Evolutionary conservation across 208 protist genomes (phyloP).

Genomic region (Tritrichomonas foetus): DNA sequence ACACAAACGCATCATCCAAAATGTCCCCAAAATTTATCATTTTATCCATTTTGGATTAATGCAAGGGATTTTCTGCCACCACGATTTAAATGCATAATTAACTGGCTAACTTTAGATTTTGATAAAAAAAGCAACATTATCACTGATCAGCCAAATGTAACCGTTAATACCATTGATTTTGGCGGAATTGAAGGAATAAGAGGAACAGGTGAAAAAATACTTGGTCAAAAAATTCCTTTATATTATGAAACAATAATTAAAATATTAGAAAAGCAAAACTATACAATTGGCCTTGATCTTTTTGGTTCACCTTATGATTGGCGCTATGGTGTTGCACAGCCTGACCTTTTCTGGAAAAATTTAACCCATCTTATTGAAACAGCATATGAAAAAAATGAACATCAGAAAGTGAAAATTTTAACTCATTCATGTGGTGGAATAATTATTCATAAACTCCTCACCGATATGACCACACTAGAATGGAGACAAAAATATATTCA

Average conservation of each 20-base stretch:
- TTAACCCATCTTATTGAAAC: neutral
- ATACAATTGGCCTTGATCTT: neutral
- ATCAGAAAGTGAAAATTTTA: neutral
- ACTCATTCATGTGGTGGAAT: neutral
- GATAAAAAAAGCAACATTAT: neutral
- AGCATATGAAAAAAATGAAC: neutral
- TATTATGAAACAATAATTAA: neutral
- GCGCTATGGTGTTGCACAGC: neutral
- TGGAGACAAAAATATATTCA: slow-evolving; percentile 15
- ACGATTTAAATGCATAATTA: neutral
- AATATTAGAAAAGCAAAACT: neutral
- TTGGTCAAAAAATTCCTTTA: neutral
- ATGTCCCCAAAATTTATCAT: no score
- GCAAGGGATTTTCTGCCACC: neutral
- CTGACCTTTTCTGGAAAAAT: neutral
- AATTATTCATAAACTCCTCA: neutral
- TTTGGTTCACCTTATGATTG: slow-evolving; percentile 9
- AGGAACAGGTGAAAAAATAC: neutral
- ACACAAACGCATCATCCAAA: neutral
- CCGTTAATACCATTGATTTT: neutral
- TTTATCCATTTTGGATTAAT: neutral
- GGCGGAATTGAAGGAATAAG: neutral
- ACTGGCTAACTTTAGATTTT: neutral
- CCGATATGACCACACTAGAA: neutral
- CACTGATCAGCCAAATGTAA: neutral